These are phyloP conservation scores for Pleoardoris graminearum DNA, from an alignment of 2,329 filamentous ascomycete species.

Conservation along the genomic window DNA sequence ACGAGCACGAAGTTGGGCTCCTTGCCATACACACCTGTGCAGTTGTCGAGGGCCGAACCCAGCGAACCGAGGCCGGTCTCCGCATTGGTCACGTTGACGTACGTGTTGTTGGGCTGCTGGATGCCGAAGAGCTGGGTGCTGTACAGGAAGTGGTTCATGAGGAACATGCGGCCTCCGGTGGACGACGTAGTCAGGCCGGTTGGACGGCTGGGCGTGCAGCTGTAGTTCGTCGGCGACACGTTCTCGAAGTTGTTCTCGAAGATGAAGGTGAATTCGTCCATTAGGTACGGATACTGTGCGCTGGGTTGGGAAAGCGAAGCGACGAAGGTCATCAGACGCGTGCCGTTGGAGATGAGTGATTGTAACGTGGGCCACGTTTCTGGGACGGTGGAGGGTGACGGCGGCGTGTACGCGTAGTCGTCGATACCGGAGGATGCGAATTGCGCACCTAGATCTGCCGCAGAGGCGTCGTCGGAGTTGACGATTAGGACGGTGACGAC, in stretches of 20 bases:
- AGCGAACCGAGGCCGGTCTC: conserved; percentile 61
- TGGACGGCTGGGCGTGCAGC: conserved; percentile 72
- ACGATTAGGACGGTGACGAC: conserved; percentile 76
- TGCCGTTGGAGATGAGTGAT: conserved; percentile 65
- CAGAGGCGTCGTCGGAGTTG: conserved; percentile 65
- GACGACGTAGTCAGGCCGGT: conserved; percentile 53
- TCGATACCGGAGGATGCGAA: conserved; percentile 58
- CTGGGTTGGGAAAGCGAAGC: conserved; percentile 51
- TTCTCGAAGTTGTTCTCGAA: conserved; percentile 76
- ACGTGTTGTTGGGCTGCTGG: conserved; percentile 50
- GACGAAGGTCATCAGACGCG: conserved; percentile 70
- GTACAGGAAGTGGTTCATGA: conserved; percentile 83
- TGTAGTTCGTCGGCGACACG: conserved; percentile 65
- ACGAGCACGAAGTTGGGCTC: conserved; percentile 75
- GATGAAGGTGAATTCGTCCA: conserved; percentile 66
- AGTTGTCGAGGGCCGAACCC: conserved; percentile 35
- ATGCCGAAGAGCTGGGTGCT: conserved; percentile 50
- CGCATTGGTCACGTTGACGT: conserved; percentile 67
- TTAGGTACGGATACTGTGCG: conserved; percentile 58
- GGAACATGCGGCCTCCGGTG: conserved; percentile 63
- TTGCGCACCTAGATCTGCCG: conserved; percentile 58
- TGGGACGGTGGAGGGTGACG: conserved; percentile 51
- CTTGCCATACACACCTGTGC: conserved; percentile 64
- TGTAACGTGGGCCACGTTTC: conserved; percentile 72
- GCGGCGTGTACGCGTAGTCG: conserved; percentile 58